Conservation (phyloP, 805 yeast genomes). For the Sugiyamaella valdiviana region DNA sequence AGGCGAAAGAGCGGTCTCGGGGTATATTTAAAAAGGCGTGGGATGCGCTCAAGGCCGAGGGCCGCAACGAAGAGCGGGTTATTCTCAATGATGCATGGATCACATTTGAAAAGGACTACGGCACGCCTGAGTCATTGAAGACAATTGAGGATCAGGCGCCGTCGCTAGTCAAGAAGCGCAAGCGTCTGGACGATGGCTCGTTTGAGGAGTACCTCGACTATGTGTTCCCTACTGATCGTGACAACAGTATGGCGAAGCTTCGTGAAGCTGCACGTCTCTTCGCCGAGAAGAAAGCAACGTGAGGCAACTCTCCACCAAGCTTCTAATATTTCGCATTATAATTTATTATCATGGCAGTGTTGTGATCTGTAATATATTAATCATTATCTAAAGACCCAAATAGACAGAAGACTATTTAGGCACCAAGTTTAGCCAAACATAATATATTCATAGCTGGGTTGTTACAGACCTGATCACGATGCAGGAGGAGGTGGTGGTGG, state of each 20-base stretch:
- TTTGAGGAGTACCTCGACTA: slow-evolving; percentile 55
- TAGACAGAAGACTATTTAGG: not conserved
- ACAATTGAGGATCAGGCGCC: slow-evolving; percentile 49
- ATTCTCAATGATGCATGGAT: slow-evolving; percentile 54
- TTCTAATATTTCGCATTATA: not conserved
- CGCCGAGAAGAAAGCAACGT: not conserved
- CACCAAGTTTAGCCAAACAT: no score
- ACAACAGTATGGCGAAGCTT: slow-evolving; percentile 30
- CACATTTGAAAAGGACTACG: slow-evolving; percentile 60
- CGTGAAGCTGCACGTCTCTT: slow-evolving; percentile 44
- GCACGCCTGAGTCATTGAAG: slow-evolving; percentile 37
- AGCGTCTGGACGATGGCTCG: slow-evolving; percentile 38
- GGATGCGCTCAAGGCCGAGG: slow-evolving; percentile 35
- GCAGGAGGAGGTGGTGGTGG: slow-evolving; percentile 22
- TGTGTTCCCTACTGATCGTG: slow-evolving; percentile 59
- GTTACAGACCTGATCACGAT: no score
- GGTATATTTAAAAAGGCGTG: slow-evolving; percentile 51
- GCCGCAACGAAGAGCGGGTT: slow-evolving; percentile 41
- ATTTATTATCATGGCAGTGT: not conserved
- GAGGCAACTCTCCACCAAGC: no score
- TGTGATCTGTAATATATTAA: not conserved
- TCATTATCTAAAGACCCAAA: no score
- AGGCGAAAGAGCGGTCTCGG: slow-evolving; percentile 48
- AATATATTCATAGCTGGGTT: no score
- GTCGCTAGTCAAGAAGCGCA: slow-evolving; percentile 41